phyloP scores from a whole-genome alignment of 2,329 filamentous ascomycete genomes.

The Amauroascus verrucosus region DNA sequence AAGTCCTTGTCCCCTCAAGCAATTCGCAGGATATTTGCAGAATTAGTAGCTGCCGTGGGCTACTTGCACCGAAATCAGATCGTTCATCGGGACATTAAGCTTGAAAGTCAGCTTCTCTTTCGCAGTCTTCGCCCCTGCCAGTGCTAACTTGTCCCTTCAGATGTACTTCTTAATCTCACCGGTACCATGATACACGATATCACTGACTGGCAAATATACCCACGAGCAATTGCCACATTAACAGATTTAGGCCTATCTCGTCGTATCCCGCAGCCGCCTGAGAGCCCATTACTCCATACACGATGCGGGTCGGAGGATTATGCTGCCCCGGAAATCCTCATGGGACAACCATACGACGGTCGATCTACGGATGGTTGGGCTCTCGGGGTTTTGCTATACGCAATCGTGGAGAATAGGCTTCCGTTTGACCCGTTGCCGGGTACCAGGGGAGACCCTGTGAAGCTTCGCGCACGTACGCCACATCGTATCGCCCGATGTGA shows the following conservation, averaged over 20 bases:
- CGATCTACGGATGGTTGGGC: slow-evolving; percentile 91
- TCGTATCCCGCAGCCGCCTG: slow-evolving; percentile 59
- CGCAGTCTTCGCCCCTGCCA: slow-evolving; percentile 3
- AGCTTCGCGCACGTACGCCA: slow-evolving; percentile 69
- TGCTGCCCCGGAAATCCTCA: slow-evolving; percentile 87
- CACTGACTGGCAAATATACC: slow-evolving; percentile 62
- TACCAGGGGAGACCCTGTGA: slow-evolving; percentile 58
- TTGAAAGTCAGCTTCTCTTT: slow-evolving; percentile 62
- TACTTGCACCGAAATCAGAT: slow-evolving; percentile 81
- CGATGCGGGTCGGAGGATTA: slow-evolving; percentile 96
- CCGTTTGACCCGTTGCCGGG: slow-evolving; percentile 86
- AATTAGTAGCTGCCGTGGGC: slow-evolving; percentile 71
- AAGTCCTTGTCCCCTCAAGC: slow-evolving; percentile 43
- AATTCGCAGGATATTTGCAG: slow-evolving; percentile 76
- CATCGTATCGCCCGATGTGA: slow-evolving; percentile 94
- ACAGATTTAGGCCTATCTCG: slow-evolving; percentile 87
- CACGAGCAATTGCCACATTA: slow-evolving; percentile 73
- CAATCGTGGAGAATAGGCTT: slow-evolving; percentile 80
- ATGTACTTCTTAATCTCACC: slow-evolving; percentile 82
- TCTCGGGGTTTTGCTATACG: slow-evolving; percentile 83
- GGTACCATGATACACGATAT: slow-evolving; percentile 55
- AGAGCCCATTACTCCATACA: slow-evolving; percentile 81
- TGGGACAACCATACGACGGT: slow-evolving; percentile 90
- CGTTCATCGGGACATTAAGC: slow-evolving; percentile 93
- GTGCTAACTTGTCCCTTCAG: slow-evolving; percentile 37